Evolutionary conservation across 2,329 filamentous ascomycete genomes (phyloP), one percentile per base, ranked within the genome.

Genomic region (Lanzia echinophila): DNA sequence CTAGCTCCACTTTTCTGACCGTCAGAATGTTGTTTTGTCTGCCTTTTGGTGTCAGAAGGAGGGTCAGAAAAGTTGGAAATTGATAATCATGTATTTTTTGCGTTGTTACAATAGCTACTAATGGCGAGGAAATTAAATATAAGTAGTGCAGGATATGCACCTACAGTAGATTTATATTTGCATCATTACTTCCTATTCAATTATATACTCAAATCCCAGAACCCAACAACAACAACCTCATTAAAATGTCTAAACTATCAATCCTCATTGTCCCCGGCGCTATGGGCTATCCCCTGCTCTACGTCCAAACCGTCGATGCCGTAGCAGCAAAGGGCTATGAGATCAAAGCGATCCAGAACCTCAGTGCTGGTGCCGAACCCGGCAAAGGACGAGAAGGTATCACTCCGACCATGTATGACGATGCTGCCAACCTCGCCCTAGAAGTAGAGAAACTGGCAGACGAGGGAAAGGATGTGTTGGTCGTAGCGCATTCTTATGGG

Each of bases 401-500:
- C 3, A 53, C 50, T n/a, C 50, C 53, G 19, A 63, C 62, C 11
- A 66, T 70, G 66, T 65, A 66, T 20, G 68, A 70, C 10, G 73
- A 75, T 50, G 67, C 71, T 17, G 67, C 66, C 0, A 57, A 66
- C 20, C 64, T 72, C 15, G 65, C 63, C 11, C 53, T 63, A 6
- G 59, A 69, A 8, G 61, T 71, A 17, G 60, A 65, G 24, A 54
- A 46, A 41, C 47, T 57, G 8, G 60, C 47, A n/a, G 69, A 71
- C 34, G 59, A 51, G 5, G 67, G 66, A 1, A 69, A 70, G 22
- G 67, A 73, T 36, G 68, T 74, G 6, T 53, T 73, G 3, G 58
- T 73, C 6, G 50, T 72, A 13, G 60, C 66, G 10, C 72, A 75
- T 50, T 72, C 69, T 20, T 74, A 72, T 64, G 65, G 69, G 5